These are phyloP conservation scores for Apiotrichum brassicae DNA, from an alignment of 1,284 basidiomycete species.

Conservation along the genomic window DNA sequence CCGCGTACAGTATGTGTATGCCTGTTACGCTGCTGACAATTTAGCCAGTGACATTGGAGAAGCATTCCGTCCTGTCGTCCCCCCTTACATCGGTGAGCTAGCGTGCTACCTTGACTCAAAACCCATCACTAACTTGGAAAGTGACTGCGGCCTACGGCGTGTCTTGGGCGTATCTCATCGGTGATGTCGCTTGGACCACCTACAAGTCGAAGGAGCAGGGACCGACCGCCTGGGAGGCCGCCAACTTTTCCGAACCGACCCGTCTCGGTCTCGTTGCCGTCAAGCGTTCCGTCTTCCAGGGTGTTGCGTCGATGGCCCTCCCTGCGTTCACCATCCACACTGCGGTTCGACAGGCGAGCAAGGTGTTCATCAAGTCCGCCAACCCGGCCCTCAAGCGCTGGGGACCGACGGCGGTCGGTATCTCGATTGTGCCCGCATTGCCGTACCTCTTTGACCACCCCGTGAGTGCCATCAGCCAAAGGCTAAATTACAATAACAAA, in stretches of 20 bases:
- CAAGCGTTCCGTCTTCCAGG: constrained; percentile 77
- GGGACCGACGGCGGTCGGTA: constrained; percentile 62
- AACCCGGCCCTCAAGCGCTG: constrained; percentile 62
- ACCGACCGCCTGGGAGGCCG: constrained; percentile 65
- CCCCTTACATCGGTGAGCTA: constrained; percentile 56
- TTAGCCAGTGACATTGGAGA: constrained; percentile 83
- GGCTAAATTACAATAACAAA: not conserved
- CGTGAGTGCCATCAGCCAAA: constrained; percentile 33
- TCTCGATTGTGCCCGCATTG: constrained; percentile 66
- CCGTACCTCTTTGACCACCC: constrained; percentile 81
- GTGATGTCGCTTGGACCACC: constrained; percentile 85
- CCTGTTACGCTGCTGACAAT: constrained; percentile 11
- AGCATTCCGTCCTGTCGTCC: constrained; percentile 81
- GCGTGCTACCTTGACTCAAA: not conserved
- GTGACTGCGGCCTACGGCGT: constrained; percentile 64
- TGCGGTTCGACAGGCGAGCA: constrained; percentile 69
- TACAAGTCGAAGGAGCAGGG: constrained; percentile 74
- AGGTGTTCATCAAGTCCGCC: constrained; percentile 60
- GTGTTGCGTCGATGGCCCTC: constrained; percentile 71
- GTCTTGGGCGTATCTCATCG: constrained; percentile 68
- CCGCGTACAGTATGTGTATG: constrained; percentile 62
- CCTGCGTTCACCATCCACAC: constrained; percentile 71
- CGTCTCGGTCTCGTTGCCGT: constrained; percentile 64
- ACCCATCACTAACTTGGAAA: constrained; percentile 1
- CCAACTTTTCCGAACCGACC: constrained; percentile 68